Evolutionary conservation across 805 yeast species (phyloP).

Genomic region (Komagataella pseudopastoris): DNA sequence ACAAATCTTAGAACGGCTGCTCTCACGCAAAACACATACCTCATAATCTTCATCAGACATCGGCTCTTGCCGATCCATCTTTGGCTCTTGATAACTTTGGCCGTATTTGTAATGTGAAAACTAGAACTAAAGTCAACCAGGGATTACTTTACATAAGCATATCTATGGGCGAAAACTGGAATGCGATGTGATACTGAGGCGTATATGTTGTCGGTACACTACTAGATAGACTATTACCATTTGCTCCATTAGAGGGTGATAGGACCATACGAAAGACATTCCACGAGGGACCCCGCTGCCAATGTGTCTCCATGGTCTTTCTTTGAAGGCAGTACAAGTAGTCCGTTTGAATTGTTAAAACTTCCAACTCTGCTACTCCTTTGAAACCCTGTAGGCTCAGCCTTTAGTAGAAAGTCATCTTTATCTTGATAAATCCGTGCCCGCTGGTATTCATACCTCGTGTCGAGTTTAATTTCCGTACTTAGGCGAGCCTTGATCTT

Average conservation of each 20-base stretch:
- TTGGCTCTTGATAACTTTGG: not conserved
- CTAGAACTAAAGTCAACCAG: not conserved
- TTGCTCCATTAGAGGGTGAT: not conserved
- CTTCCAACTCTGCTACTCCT: slow-evolving; percentile 36
- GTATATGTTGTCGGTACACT: not conserved
- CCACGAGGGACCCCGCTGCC: slow-evolving; percentile 1
- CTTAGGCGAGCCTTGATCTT: slow-evolving; percentile 20
- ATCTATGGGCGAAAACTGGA: not conserved
- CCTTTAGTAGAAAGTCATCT: slow-evolving; percentile 15
- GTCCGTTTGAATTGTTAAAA: slow-evolving; percentile 31
- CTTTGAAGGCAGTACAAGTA: slow-evolving; percentile 27
- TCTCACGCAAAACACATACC: slow-evolving; percentile 3
- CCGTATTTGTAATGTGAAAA: not conserved
- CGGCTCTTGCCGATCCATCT: slow-evolving; percentile 7
- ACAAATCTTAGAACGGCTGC: not conserved
- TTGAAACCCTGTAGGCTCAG: slow-evolving; percentile 34
- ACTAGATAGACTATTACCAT: not conserved
- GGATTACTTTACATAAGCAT: not conserved
- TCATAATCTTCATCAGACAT: slow-evolving; percentile 8
- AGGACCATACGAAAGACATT: not conserved
- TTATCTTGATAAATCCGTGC: slow-evolving; percentile 18
- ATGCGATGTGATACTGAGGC: not conserved
- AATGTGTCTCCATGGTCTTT: not conserved
- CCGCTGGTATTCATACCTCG: slow-evolving; percentile 39
- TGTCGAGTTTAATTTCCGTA: slow-evolving; percentile 23